Percentiles rank a stretch among this genome's conserved stretches.
phyloP scores from a whole-genome alignment of 495 filamentous ascomycete species.

The Penicillium salamii region DNA sequence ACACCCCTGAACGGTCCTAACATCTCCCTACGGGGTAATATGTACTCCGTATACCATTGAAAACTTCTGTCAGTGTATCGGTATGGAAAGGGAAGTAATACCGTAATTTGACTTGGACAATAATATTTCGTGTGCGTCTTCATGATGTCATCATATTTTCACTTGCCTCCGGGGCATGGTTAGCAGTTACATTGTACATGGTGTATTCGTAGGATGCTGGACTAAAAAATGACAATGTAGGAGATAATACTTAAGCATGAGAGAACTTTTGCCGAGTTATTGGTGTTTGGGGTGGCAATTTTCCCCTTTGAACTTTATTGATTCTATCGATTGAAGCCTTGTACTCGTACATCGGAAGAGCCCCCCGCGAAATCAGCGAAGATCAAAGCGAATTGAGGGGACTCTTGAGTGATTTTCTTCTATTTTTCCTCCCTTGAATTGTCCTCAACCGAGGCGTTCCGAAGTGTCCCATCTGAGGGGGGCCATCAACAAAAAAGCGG shows the following conservation, averaged over 20 bases:
- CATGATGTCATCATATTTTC: slow-evolving; percentile 25
- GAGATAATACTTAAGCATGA: too few species aligned
- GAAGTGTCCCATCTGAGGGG: slow-evolving; percentile 10
- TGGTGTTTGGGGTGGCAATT: too few species aligned
- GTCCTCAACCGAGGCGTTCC: neutral
- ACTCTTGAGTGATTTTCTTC: slow-evolving; percentile 4
- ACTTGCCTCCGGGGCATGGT: neutral
- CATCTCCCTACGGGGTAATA: neutral
- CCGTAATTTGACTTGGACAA: neutral
- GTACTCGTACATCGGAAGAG: slow-evolving; percentile 3
- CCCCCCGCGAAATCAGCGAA: slow-evolving; percentile 14
- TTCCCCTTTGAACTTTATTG: too few species aligned
- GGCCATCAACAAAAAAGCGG: slow-evolving; percentile 16
- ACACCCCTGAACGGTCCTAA: neutral
- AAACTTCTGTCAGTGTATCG: neutral
- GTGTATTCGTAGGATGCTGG: too few species aligned
- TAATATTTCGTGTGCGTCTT: slow-evolving; percentile 11
- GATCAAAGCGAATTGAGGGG: slow-evolving; percentile 1
- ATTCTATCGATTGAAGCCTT: neutral
- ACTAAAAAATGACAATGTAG: too few species aligned
- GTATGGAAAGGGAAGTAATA: neutral
- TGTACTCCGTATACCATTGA: neutral
- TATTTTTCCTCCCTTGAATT: neutral
- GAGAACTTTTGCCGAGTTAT: too few species aligned
- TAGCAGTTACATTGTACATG: too few species aligned